phyloP scores from a whole-genome alignment of 202 grass and related monocot species.

The Eragrostis tef region DNA sequence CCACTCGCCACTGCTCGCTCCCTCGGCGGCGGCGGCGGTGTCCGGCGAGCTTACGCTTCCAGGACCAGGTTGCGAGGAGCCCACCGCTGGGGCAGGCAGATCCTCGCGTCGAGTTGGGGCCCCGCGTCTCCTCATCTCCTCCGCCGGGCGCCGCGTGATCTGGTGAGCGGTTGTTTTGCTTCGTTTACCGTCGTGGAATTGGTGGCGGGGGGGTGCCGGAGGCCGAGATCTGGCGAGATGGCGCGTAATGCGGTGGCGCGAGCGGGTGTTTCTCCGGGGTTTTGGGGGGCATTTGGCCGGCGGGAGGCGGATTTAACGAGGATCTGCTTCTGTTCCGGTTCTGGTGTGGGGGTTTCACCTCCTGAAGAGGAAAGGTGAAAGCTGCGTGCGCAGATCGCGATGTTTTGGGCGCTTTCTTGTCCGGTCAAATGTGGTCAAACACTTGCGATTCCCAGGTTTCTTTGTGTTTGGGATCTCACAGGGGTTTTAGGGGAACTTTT shows the following conservation, averaged over 20 bases:
- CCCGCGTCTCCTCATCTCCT: background rate
- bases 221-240: slow-evolving; percentile 34
- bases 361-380: background rate
- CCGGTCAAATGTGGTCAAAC: slow-evolving; percentile 50
- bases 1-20: background rate
- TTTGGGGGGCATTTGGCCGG: slow-evolving; percentile 13
- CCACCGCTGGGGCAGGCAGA: background rate
- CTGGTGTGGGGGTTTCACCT: slow-evolving; percentile 17
- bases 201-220: background rate
- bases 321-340: slow-evolving; percentile 46
- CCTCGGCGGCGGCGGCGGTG: slow-evolving; percentile 15
- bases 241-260: slow-evolving; percentile 12
- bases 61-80: background rate
- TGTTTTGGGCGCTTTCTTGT: slow-evolving; percentile 10
- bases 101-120: background rate
- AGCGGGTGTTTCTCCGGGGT: background rate
- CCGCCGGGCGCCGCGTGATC: slow-evolving; percentile 43
- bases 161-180: slow-evolving; percentile 37
- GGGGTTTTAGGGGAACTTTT: background rate
- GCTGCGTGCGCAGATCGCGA: slow-evolving; percentile 41
- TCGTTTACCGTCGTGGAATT: background rate
- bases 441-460: background rate
- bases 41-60: slow-evolving; percentile 32
- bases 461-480: slow-evolving; percentile 7
- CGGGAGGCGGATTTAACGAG: slow-evolving; percentile 33